Base-by-base conservation (phyloP, 2,329 filamentous ascomycete genomes). In the Cladosporium phlei region DNA sequence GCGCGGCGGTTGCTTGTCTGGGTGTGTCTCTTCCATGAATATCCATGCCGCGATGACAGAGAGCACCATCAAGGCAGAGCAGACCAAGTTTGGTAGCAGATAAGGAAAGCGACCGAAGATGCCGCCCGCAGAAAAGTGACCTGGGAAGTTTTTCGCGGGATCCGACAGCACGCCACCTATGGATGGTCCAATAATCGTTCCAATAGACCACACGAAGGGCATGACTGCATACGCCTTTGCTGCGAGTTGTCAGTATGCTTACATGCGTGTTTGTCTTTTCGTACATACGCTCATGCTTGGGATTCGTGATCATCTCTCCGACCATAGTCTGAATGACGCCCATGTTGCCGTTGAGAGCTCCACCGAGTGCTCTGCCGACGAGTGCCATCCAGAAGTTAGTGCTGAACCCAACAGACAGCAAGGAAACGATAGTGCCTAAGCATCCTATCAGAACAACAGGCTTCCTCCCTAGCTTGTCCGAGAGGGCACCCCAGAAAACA, bases 131-230 rank as follows among this genome's bases (percentile, higher is more conserved):
- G 84, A 80, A 60, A 95, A 93, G 1, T 79, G 34, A 20, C 74
- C 69, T 16, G 91, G 89, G 65, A 86, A 95, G 16, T 82, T 82
- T 27, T 79, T 71, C 52, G 82, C 78, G 20, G 91, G 90, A 55
- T 88, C 82, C 49, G 89, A 86, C 63, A 95, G 88, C 46, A 85
- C 80, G 25, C 91, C 91, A 49, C 91, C 91, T 54, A 96, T 88
- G 5, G 85, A 86, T 52, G 90, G 86, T 0, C 90, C 90, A 44
- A 95, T 76, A 53, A 95, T 95, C 8, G 88, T 94, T 19, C 90
- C 90, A 43, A 95, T 83, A 37, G 79, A 85, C 89, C 90, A 96
- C 6, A 95, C 85, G 61, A 95, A 95, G 1, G 90, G 90, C 88
- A 96, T 95, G 34, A 95, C 80, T 2, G 88, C 82, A 65, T 90